Conservation (phyloP, 371 early-diverging fungal genomes). For the Mortierella sp. region DNA sequence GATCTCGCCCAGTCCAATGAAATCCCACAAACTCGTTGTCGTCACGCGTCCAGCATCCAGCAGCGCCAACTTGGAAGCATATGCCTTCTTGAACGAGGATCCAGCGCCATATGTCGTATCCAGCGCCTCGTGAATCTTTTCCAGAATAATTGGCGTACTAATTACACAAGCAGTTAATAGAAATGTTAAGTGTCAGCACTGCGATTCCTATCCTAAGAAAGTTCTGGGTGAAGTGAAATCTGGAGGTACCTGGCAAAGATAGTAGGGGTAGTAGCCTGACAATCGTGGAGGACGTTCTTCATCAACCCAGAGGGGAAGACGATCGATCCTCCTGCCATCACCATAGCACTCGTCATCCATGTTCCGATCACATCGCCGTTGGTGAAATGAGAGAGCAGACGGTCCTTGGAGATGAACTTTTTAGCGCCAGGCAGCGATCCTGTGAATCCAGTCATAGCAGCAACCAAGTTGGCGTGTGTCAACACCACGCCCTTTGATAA, state of each 20-base stretch:
- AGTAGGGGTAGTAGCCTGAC: constrained; percentile 41
- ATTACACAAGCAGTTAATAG: not conserved
- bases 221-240: too few relatives aligned
- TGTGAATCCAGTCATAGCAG: constrained; percentile 59
- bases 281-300: constrained; percentile 56
- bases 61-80: constrained; percentile 58
- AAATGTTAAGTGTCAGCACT: not conserved
- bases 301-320: constrained; percentile 50
- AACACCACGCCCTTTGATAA: constrained; percentile 59
- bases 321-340: constrained; percentile 44
- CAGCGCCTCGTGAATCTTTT: constrained; percentile 52
- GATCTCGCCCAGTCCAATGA: constrained; percentile 81
- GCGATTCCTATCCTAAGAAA: too few relatives aligned
- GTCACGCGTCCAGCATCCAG: constrained; percentile 27
- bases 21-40: constrained; percentile 76
- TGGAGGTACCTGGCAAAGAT: constrained; percentile 45
- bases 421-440: constrained; percentile 56
- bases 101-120: constrained; percentile 34
- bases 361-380: constrained; percentile 51
- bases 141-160: constrained; percentile 49
- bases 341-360: constrained; percentile 39
- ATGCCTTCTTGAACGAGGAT: constrained; percentile 47
- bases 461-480: constrained; percentile 63
- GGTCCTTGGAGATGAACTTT: constrained; percentile 56
- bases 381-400: constrained; percentile 58